Base-by-base conservation (phyloP, 179 eudicot genomes). In the Beta lomatogona region DNA sequence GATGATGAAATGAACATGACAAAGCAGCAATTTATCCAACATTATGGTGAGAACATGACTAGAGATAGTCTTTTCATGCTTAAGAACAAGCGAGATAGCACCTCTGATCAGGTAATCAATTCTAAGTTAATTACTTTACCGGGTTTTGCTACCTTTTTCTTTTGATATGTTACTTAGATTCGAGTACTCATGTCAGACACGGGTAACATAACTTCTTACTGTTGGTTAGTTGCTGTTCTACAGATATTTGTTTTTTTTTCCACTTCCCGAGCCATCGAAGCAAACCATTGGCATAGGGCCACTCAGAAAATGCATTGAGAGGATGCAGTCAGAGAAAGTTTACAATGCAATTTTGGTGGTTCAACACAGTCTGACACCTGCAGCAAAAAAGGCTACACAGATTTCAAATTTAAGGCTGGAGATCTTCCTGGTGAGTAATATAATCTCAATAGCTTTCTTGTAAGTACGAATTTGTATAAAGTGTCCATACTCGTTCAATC, bases 191-290 rank as follows among this genome's bases (percentile, higher is more conserved):
- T 52, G 55, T 52, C 12, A 52, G 9, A 52, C 36, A 45, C 7
- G 46, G 36, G 45, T 66, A 66, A 46, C 18, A 18, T 31, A 31
- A 12, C 9, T 12, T 53, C 9, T 25, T 31, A 50, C 9, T 46
- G 5, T 36, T 36, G 41, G 46, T 44, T 36, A 6, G 22, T 45
- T 58, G 52, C 71, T 64, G 50, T 73, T 73, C 53, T 78, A 57
- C 91, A 93, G 98, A 91, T 95, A 46, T 87, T 89, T 85, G 94
- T 93, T n/a, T 90, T 91, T 91, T 91, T 95, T 91, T 80, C 89
- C 75, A 18, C 4, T 9, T 31, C 36, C 71, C 4, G 76, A 75
- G 16, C 9, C 92, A 5, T 84, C 89, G 41, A 93, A 90, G 77
- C 79, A 45, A 16, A 86, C 87, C 84, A 93, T 93, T 74, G 97